Base-by-base conservation (phyloP, 805 yeast genomes). In the Kurtzmaniella fragi region DNA sequence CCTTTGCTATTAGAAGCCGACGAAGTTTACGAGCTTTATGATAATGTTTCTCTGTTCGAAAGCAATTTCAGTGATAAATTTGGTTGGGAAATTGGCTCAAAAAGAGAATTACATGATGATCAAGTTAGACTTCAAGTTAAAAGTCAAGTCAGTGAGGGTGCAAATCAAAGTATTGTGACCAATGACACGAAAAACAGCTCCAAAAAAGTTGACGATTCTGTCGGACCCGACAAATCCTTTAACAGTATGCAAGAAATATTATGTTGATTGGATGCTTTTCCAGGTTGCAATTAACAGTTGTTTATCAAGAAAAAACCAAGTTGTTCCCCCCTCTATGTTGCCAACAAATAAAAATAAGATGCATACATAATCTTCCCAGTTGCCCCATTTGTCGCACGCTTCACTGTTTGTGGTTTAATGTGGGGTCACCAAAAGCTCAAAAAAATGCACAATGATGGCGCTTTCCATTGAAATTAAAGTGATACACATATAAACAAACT, bases 161-260 rank as follows among this genome's bases (percentile, higher is more conserved):
- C 20, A 16, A 34, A 15, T 16, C 8, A 20, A 4, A 27, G 26
- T 17, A n/a, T n/a, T 4, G 37, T 12, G 9, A 13, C 26, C 4
- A 20, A 4, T 3, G 26, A 16, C 8, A n/a, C 14, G 26, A 10
- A 12, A 17, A 31, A 23, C 12, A 6, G n/a, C 10, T n/a, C 20
- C 3, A 16, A 12, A 6, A 5, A 33, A 23, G 6, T 33, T 11
- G 29, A n/a, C n/a, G 9, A 14, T 15, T 13, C 36, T 13, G 9
- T 10, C 5, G 16, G 36, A 14, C 10, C 16, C 16, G 46, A 45
- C 32, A 26, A 35, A 12, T 42, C 46, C 5, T 40, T 45, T 17
- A 44, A 42, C 3, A 45, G 42, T 35, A 38, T 40, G 16, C 39
- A 39, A 14, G 48, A 41, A 34, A 39, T 45, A n/a, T 42, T 34